Conservation (phyloP, 129 eudicot genomes). For the Centrapalus pauciflorus region DNA sequence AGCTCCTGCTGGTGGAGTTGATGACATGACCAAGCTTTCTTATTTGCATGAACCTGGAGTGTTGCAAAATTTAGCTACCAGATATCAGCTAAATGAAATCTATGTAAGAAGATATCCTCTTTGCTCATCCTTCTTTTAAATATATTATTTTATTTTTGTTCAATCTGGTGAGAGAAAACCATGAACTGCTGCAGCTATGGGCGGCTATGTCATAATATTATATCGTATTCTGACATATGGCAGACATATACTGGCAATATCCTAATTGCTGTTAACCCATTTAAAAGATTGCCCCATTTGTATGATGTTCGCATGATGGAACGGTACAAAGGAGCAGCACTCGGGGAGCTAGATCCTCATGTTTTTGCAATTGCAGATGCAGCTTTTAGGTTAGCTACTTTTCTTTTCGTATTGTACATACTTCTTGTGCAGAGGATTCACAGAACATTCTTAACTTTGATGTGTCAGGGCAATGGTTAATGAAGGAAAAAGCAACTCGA, state of each 20-base stretch:
- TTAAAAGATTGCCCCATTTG: constrained; percentile 69
- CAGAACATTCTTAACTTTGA: constrained; percentile 13
- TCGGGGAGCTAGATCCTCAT: constrained; percentile 72
- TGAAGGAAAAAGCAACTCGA: constrained; percentile 90
- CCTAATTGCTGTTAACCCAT: constrained; percentile 95
- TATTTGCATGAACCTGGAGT: constrained; percentile 96
- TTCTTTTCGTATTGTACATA: constrained; percentile 4
- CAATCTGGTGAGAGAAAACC: constrained; percentile 40
- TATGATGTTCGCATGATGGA: constrained; percentile 69
- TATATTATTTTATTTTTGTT: constrained; percentile 7
- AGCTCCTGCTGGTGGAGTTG: constrained; percentile 80
- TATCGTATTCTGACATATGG: constrained; percentile 53
- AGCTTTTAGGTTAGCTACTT: constrained; percentile 50
- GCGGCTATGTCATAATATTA: constrained; percentile 42
- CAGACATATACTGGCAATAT: constrained; percentile 98
- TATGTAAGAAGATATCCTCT: constrained; percentile 56
- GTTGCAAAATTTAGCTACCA: constrained; percentile 75
- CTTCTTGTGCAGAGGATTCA: constrained; percentile 4
- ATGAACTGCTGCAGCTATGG: constrained; percentile 50
- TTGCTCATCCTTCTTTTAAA: constrained; percentile 19
- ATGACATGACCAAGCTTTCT: constrained; percentile 83
- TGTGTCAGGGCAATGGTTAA: constrained; percentile 84
- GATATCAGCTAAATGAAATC: constrained; percentile 92
- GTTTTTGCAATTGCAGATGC: constrained; percentile 75
- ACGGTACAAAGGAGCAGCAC: constrained; percentile 63